Evolutionary conservation across 805 yeast genomes (phyloP).

Genomic region (Metschnikowia anglica): DNA sequence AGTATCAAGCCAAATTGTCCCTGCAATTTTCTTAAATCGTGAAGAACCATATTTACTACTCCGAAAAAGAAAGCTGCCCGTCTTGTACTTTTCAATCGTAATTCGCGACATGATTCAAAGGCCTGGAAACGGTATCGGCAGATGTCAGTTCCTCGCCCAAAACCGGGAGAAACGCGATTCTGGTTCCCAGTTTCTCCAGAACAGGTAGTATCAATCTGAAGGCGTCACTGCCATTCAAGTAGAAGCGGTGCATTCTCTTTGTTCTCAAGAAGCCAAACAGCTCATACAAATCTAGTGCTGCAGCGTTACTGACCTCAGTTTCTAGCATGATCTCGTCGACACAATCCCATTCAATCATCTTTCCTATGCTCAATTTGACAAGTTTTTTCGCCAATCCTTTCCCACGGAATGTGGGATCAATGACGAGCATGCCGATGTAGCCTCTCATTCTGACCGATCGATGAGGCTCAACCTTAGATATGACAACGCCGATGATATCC

Average conservation of each 20-base stretch:
- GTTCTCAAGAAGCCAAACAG: constrained; percentile 72
- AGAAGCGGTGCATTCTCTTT: constrained; percentile 81
- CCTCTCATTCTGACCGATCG: constrained; percentile 75
- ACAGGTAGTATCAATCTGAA: constrained; percentile 81
- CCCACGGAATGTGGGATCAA: constrained; percentile 68
- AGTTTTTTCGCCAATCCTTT: constrained; percentile 77
- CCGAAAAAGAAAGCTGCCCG: too few species aligned
- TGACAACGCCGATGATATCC: constrained; percentile 73
- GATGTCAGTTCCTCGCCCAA: background rate
- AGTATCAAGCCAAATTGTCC: too few species aligned
- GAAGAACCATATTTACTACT: too few species aligned
- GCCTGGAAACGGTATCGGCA: background rate
- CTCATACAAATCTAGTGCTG: constrained; percentile 70
- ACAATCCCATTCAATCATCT: constrained; percentile 56
- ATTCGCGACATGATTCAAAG: background rate
- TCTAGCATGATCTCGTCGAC: constrained; percentile 94
- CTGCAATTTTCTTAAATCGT: too few species aligned
- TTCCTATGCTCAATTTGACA: constrained; percentile 58
- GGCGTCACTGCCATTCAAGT: constrained; percentile 91
- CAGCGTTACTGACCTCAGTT: constrained; percentile 78
- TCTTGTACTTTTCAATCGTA: too few species aligned
- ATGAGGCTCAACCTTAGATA: constrained; percentile 79
- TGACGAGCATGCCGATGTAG: constrained; percentile 95
- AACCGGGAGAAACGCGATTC: constrained; percentile 55
- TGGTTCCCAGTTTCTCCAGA: constrained; percentile 45